These are phyloP conservation scores for Leccinum imitatum DNA, from an alignment of 768 basidiomycete genomes.

Conservation along the genomic window DNA sequence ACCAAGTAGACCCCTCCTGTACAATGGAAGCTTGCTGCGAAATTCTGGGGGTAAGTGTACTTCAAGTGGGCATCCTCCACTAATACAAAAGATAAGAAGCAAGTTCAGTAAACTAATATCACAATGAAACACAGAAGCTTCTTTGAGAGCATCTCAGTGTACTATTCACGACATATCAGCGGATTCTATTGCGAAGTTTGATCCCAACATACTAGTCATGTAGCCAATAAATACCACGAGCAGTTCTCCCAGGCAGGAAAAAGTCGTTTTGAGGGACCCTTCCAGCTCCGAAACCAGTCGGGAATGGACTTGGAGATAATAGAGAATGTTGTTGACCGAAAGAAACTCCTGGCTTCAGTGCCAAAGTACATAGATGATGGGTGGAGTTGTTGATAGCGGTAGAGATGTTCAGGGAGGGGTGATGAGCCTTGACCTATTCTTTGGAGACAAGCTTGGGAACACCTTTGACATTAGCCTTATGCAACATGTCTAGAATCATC, in stretches of 20 bases:
- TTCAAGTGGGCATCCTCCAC: too few species aligned
- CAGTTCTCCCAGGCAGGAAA: neutral
- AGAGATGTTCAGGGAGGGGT: neutral
- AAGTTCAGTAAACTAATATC: neutral
- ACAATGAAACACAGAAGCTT: neutral
- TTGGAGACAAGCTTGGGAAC: neutral
- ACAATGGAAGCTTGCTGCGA: too few species aligned
- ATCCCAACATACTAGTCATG: neutral
- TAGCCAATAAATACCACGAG: neutral
- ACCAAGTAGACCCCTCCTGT: too few species aligned
- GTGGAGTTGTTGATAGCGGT: too few species aligned
- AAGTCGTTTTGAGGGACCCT: neutral
- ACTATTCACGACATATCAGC: neutral
- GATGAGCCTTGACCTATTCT: neutral
- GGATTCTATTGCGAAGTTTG: neutral
- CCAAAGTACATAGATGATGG: too few species aligned
- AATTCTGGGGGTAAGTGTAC: too few species aligned
- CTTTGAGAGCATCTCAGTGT: neutral
- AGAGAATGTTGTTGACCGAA: neutral
- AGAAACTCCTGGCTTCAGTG: too few species aligned
- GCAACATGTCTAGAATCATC: neutral
- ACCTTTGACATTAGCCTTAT: neutral
- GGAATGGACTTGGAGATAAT: neutral
- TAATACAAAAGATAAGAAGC: neutral
- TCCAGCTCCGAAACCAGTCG: neutral